phyloP scores from a whole-genome alignment of 768 basidiomycete genomes.

The Pulveroboletus sp. region DNA sequence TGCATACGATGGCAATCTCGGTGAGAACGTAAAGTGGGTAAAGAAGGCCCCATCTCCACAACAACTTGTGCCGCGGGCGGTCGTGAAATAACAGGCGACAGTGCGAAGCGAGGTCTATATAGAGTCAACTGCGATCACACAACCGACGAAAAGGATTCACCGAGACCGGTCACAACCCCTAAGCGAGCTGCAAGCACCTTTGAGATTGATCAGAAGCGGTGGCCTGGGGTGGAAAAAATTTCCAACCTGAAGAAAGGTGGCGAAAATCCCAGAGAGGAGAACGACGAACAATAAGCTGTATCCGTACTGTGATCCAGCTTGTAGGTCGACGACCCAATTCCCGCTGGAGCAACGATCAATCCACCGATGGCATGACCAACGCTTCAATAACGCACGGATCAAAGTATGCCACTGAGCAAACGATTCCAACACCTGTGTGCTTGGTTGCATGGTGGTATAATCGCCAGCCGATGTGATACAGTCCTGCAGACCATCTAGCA shows the following conservation, averaged over 20 bases:
- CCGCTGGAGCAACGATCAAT: conserved; percentile 41
- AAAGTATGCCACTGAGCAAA: conserved; percentile 86
- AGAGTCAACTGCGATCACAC: conserved; percentile 11
- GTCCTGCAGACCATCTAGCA: conserved; percentile 16
- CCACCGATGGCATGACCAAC: neutral
- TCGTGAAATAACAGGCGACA: conserved; percentile 62
- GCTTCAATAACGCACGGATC: conserved; percentile 56
- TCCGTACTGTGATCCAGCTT: conserved; percentile 81
- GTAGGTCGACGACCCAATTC: conserved; percentile 88
- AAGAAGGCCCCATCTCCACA: conserved; percentile 54
- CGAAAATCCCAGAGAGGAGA: conserved; percentile 75
- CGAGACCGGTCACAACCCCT: conserved; percentile 78
- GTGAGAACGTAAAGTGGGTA: conserved; percentile 63
- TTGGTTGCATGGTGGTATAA: conserved; percentile 50
- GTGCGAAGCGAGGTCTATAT: conserved; percentile 54
- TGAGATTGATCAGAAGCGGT: conserved; percentile 3
- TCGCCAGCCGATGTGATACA: conserved; percentile 23
- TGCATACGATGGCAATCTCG: conserved; percentile 71
- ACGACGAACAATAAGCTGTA: conserved; percentile 86
- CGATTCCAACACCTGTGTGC: conserved; percentile 79
- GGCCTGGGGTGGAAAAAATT: neutral
- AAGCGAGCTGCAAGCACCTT: conserved; percentile 75
- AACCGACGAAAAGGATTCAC: conserved; percentile 34
- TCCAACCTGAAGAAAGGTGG: conserved; percentile 70
- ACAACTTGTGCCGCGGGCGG: conserved; percentile 51